Percentiles rank a stretch among this genome's conserved stretches.
phyloP scores from a whole-genome alignment of 169 alveolate genomes.

The Cryptosporidium muris region DNA sequence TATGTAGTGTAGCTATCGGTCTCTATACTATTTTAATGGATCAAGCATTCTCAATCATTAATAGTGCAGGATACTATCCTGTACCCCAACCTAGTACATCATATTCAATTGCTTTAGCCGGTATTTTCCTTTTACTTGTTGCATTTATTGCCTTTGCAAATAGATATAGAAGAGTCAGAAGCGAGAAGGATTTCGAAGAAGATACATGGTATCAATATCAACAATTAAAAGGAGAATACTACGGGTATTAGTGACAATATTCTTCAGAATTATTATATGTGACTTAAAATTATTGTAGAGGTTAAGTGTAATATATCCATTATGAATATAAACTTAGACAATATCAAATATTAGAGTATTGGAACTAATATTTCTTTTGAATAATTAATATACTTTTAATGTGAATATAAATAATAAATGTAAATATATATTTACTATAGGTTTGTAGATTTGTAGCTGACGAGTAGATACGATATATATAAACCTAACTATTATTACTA shows the following conservation, averaged over 20 bases:
- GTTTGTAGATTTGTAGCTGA: too few relatives aligned
- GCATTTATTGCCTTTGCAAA: slow-evolving; percentile 68
- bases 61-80: slow-evolving; percentile 67
- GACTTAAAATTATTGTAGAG: not conserved
- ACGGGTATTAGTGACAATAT: slow-evolving; percentile 10
- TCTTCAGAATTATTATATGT: too few relatives aligned
- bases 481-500: not conserved
- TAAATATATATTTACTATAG: too few relatives aligned
- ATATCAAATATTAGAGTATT: too few relatives aligned
- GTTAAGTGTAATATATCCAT: not conserved
- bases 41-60: slow-evolving; percentile 51
- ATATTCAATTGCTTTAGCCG: slow-evolving; percentile 53
- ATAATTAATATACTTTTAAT: too few relatives aligned
- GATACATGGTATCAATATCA: slow-evolving; percentile 69
- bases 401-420: too few relatives aligned
- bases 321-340: not conserved
- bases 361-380: too few relatives aligned
- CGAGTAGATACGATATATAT: not conserved
- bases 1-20: slow-evolving; percentile 24
- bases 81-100: slow-evolving; percentile 67
- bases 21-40: slow-evolving; percentile 51
- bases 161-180: slow-evolving; percentile 57
- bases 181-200: slow-evolving; percentile 65
- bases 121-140: slow-evolving; percentile 43
- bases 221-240: slow-evolving; percentile 45